Percentiles rank a stretch among this genome's conserved stretches.
phyloP scores from a whole-genome alignment of 2,329 filamentous ascomycete species.

The Neurospora sp. region DNA sequence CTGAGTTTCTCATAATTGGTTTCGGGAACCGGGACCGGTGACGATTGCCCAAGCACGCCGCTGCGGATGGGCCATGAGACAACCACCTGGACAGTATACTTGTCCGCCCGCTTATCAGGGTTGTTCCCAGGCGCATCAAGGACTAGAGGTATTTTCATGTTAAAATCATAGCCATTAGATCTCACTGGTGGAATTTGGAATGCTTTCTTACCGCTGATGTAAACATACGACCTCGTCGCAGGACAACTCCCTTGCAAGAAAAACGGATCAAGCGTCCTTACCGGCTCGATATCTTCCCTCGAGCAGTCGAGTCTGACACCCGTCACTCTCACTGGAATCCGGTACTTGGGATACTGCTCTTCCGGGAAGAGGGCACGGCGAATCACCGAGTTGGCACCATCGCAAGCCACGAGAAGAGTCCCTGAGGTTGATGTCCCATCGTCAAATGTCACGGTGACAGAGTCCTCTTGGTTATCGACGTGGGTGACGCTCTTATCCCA shows the following conservation, averaged over 20 bases:
- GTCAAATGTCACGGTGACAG: slow-evolving; percentile 34
- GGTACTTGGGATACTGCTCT: slow-evolving; percentile 20
- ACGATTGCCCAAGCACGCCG: slow-evolving; percentile 23
- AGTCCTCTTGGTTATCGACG: slow-evolving; percentile 23
- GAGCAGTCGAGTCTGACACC: slow-evolving; percentile 34
- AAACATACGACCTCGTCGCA: slow-evolving; percentile 39
- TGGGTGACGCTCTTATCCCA: slow-evolving; percentile 29
- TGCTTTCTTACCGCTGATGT: slow-evolving; percentile 35
- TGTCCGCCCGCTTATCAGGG: slow-evolving; percentile 19
- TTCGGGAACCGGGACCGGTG: slow-evolving; percentile 29
- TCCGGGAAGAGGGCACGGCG: slow-evolving; percentile 28
- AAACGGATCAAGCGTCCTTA: slow-evolving; percentile 39
- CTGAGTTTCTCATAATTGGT: slow-evolving; percentile 27
- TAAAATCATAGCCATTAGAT: too few species aligned
- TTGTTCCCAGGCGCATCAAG: slow-evolving; percentile 38
- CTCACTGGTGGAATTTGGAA: background rate
- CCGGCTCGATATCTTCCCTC: slow-evolving; percentile 28
- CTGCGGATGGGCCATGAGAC: slow-evolving; percentile 38
- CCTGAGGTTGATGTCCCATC: slow-evolving; percentile 33
- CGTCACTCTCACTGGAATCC: slow-evolving; percentile 38
- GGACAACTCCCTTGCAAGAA: slow-evolving; percentile 46
- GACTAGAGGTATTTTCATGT: slow-evolving; percentile 25
- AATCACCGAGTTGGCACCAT: slow-evolving; percentile 36
- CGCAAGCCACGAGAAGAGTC: slow-evolving; percentile 37
- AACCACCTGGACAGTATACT: slow-evolving; percentile 38